Conservation (phyloP, 768 basidiomycete genomes). For the Kwoniella sp. region DNA sequence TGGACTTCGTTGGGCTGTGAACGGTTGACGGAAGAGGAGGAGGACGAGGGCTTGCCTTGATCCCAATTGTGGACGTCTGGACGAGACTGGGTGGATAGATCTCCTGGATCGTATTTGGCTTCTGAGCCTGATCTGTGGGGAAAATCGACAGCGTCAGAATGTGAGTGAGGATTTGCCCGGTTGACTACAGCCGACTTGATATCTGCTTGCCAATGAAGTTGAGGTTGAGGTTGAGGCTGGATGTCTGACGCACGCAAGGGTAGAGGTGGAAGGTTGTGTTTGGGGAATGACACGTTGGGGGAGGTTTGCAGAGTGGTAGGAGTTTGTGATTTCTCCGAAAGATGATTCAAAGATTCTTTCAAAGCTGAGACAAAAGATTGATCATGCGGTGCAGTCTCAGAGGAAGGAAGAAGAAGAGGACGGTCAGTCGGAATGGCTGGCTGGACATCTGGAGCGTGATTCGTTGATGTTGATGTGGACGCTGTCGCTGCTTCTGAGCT, state of each 20-base stretch:
- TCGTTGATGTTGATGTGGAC: neutral
- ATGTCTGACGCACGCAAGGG: too few relatives aligned
- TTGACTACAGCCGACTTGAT: too few relatives aligned
- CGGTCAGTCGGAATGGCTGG: neutral
- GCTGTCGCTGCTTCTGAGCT: too few relatives aligned
- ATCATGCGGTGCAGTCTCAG: neutral
- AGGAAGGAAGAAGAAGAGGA: neutral
- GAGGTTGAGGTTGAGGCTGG: too few relatives aligned
- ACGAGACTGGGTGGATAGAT: constrained; percentile 14
- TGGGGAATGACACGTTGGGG: too few relatives aligned
- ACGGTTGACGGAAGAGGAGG: constrained; percentile 4
- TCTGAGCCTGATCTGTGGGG: constrained; percentile 7
- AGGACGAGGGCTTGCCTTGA: constrained; percentile 3
- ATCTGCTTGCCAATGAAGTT: too few relatives aligned
- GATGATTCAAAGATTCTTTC: neutral
- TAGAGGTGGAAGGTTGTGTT: too few relatives aligned
- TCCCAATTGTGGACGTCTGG: neutral
- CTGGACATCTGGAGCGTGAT: neutral
- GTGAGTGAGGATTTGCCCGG: too few relatives aligned
- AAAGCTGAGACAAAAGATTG: neutral
- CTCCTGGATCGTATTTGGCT: constrained; percentile 31
- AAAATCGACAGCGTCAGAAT: neutral
- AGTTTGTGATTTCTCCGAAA: too few relatives aligned
- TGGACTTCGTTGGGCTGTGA: constrained; percentile 5
- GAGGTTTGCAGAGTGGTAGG: too few relatives aligned